Percentiles rank a stretch among this genome's conserved stretches.
phyloP scores from a whole-genome alignment of 2,329 filamentous ascomycete species.

The Epichloe typhina region DNA sequence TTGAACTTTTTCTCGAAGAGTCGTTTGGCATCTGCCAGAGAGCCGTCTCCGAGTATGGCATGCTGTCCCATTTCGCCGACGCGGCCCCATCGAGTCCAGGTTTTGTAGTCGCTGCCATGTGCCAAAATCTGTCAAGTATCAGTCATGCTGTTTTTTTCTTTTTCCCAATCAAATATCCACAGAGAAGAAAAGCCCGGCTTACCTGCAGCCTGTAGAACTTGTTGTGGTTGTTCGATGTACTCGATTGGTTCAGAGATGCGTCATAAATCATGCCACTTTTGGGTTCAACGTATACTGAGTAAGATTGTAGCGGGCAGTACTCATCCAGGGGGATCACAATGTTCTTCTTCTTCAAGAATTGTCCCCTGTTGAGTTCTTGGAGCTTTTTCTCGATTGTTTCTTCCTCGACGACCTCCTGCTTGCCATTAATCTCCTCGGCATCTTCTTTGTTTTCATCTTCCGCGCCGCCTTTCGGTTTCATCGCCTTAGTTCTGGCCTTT shows the following conservation, averaged over 20 bases:
- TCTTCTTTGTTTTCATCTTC: conserved; percentile 28
- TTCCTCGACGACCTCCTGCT: conserved; percentile 15
- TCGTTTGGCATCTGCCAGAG: conserved; percentile 29
- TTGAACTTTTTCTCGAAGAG: conserved; percentile 50
- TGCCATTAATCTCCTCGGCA: conserved; percentile 13
- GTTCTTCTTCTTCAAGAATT: conserved; percentile 33
- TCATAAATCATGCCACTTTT: conserved; percentile 56
- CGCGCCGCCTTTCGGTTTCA: conserved; percentile 17
- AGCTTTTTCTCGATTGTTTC: conserved; percentile 21
- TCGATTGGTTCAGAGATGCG: conserved; percentile 67
- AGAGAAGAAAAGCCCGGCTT: conserved; percentile 4
- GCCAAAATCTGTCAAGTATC: conserved; percentile 25
- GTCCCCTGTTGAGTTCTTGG: conserved; percentile 23
- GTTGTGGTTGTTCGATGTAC: conserved; percentile 60
- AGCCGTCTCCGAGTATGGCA: conserved; percentile 28
- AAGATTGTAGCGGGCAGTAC: conserved; percentile 21
- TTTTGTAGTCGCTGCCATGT: conserved; percentile 30
- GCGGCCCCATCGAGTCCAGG: conserved; percentile 72
- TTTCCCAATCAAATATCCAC: too few relatives aligned
- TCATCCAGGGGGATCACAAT: conserved; percentile 39
- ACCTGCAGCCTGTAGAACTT: conserved; percentile 72
- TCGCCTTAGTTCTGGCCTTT: conserved; percentile 13
- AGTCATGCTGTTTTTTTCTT: not conserved
- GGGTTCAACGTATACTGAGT: conserved; percentile 52
- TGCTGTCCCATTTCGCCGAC: conserved; percentile 49